Evolutionary conservation across 2,329 filamentous ascomycete genomes (phyloP).

Genomic region (Fusarium sp.): DNA sequence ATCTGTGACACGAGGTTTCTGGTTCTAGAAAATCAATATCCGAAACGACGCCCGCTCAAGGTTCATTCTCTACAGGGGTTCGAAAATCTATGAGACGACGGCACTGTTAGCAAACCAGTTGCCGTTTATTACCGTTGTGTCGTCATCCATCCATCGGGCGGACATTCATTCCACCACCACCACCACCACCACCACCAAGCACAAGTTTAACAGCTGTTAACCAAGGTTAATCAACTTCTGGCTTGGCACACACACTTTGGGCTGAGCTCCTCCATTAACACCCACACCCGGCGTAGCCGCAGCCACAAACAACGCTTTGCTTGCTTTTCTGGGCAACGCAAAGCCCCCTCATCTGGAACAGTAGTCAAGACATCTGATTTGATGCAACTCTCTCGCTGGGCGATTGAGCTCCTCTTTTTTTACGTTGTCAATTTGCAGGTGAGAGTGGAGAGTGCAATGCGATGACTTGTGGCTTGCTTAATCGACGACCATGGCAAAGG

Average conservation of each 20-base stretch:
- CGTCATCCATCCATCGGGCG: not conserved
- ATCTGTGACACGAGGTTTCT: not conserved
- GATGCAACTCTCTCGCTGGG: not conserved
- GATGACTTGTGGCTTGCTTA: conserved; percentile 8
- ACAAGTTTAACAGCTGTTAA: conserved; percentile 2
- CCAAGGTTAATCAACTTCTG: conserved; percentile 18
- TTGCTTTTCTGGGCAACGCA: conserved; percentile 20
- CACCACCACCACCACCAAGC: not conserved
- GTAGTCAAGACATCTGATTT: not conserved
- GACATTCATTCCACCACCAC: not conserved
- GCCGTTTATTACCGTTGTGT: conserved; percentile 1
- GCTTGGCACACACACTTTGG: not conserved
- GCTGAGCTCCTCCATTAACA: not conserved
- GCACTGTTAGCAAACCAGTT: not conserved
- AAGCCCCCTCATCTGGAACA: conserved; percentile 32
- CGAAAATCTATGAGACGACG: not conserved
- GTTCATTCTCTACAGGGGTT: not conserved
- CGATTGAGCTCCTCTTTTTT: not conserved
- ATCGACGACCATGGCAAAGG: not conserved
- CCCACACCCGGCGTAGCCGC: conserved; percentile 33
- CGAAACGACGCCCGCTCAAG: conserved; percentile 9
- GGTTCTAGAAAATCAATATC: conserved; percentile 21
- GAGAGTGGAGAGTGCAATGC: not conserved
- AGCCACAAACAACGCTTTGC: conserved; percentile 12
- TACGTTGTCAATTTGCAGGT: not conserved